Base-by-base conservation (phyloP, 768 basidiomycete species). In the Lactarius vividus region DNA sequence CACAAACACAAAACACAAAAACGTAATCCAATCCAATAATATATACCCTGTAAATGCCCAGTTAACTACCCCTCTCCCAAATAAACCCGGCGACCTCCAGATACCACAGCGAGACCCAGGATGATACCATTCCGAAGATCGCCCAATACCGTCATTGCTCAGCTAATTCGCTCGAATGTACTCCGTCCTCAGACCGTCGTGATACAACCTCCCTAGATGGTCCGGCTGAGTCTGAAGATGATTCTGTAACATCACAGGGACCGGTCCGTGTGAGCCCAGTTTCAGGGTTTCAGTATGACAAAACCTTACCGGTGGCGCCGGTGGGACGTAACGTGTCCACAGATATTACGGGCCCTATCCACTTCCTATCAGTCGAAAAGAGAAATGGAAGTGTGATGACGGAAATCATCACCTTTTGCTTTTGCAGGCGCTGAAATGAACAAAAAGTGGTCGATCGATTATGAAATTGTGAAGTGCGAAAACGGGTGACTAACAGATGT, bases 51-150 rank as follows among this genome's bases (percentile, higher is more conserved):
- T 58, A 56, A 31, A 66, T 18, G 6, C 26, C 29, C 23, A 54
- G 37, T 8, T 57, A 28, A 62, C 28, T 20, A 55, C 23, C 4
- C 23, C 49, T 68, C 44, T 49, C 62, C 58, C 68, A 55, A 39
- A 66, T 20, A 57, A 69, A 69, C 64, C 59, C 64, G 68, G 70
- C 70, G 62, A 69, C 68, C 70, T 70, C 69, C 61, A 65, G 68
- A 64, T 70, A 69, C 68, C 58, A 69, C 35, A 56, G 56, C 49
- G 62, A 69, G 40, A 63, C 0, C 57, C 61, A 65, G 35, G 46
- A 61, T 39, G 67, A 56, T 16, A 66, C 28, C 13, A 44, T 28
- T 56, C 64, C 54, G 49, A 70, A 69, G 70, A 63, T 69, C 64
- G 70, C 70, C 70, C 70, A 62, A 59, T 62, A 62, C 68, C 70